A percentile compares a stretch with the other conserved stretches of the same genome.
Evolutionary conservation across 1,284 basidiomycete genomes (phyloP).

Genomic region (Veloboletus limbatus): DNA sequence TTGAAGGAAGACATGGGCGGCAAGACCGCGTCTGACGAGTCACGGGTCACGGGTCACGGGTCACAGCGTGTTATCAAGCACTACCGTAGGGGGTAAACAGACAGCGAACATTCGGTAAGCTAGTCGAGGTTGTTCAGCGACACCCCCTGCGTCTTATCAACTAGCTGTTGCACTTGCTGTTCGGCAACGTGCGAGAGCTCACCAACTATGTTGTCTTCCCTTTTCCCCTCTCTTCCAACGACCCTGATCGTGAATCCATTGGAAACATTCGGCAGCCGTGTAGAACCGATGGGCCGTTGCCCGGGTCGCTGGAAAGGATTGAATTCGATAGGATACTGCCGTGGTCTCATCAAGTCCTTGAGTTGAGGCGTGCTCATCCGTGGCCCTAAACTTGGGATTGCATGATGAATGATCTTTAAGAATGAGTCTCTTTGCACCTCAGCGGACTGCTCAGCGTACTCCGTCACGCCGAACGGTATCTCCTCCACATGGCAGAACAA

Average conservation of each 20-base stretch:
- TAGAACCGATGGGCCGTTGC: conserved; percentile 32
- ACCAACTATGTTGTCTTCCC: neutral
- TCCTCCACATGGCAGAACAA: conserved; percentile 27
- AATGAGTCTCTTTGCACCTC: conserved; percentile 34
- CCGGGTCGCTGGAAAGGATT: conserved; percentile 42
- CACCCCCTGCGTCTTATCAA: conserved; percentile 15
- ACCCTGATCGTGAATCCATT: conserved; percentile 40
- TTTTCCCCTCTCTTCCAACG: conserved; percentile 22
- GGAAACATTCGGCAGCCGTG: conserved; percentile 35
- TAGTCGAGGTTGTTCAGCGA: conserved; percentile 30
- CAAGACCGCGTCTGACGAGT: neutral
- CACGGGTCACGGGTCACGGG: neutral
- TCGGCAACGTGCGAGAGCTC: neutral
- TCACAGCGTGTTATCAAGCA: neutral
- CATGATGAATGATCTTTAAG: conserved; percentile 27
- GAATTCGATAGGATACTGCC: conserved; percentile 33
- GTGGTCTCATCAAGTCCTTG: conserved; percentile 24
- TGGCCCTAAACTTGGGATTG: conserved; percentile 22
- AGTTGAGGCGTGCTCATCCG: conserved; percentile 25
- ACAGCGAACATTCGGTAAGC: neutral
- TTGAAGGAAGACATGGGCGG: conserved; percentile 90
- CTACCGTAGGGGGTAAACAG: neutral
- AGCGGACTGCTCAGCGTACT: conserved; percentile 41
- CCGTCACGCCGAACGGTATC: conserved; percentile 41
- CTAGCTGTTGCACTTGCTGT: conserved; percentile 12